phyloP scores from a whole-genome alignment of 805 yeast genomes.

The Ogataea zsoltii region DNA sequence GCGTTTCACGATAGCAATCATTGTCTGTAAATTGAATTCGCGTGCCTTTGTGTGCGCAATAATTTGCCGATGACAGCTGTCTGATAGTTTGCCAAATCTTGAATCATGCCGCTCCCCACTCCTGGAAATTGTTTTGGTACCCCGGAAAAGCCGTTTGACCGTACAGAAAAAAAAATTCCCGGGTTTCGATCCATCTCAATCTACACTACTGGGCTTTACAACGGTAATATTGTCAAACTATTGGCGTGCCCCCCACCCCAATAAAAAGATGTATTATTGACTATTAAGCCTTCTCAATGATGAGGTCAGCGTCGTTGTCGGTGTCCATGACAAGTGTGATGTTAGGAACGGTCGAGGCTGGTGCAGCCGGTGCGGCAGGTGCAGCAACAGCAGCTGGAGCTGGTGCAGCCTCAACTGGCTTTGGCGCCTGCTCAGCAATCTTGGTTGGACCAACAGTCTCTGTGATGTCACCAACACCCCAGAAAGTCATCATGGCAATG shows the following conservation, averaged over 20 bases:
- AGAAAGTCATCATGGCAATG: conserved; percentile 63
- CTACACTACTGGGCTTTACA: background rate
- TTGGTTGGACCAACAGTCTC: conserved; percentile 55
- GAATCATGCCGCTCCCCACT: too few relatives aligned
- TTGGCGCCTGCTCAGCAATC: conserved; percentile 13
- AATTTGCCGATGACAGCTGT: too few relatives aligned
- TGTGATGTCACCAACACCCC: conserved; percentile 58
- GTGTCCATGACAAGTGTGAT: conserved; percentile 32
- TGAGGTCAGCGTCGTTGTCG: conserved; percentile 33
- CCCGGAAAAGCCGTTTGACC: conserved; percentile 3
- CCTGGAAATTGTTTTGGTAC: conserved; percentile 2
- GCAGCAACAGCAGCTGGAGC: background rate
- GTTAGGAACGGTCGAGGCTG: conserved; percentile 20
- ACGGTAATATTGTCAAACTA: conserved; percentile 1
- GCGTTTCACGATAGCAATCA: background rate
- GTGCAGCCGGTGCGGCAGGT: conserved; percentile 14
- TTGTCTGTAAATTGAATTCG: too few relatives aligned
- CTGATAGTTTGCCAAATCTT: too few relatives aligned
- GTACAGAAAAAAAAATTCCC: conserved; percentile 4
- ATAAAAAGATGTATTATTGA: conserved; percentile 5
- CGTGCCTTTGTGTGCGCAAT: background rate
- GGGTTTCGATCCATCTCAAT: background rate
- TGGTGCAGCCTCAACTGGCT: conserved; percentile 4
- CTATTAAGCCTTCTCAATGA: conserved; percentile 30
- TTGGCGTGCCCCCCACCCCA: conserved; percentile 14